Conservation (phyloP, 2,329 filamentous ascomycete genomes). For the Aspergillus fructus region DNA sequence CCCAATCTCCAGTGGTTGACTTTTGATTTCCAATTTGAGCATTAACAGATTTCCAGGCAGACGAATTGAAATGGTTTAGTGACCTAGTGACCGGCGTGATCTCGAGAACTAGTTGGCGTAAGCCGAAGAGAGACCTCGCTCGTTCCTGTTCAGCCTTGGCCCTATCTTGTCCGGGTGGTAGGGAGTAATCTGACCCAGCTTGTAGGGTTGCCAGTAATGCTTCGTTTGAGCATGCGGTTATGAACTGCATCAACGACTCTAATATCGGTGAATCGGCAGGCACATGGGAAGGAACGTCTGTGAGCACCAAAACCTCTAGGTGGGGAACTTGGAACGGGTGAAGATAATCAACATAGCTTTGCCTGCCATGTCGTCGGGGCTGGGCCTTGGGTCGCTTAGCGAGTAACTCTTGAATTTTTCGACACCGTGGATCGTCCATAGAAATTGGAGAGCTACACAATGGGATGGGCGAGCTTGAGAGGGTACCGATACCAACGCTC, state of each 20-base stretch:
- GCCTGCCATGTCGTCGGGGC: slow-evolving; percentile 28
- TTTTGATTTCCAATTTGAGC: slow-evolving; percentile 49
- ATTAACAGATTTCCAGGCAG: slow-evolving; percentile 42
- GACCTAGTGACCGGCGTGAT: slow-evolving; percentile 39
- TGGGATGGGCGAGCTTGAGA: slow-evolving; percentile 10
- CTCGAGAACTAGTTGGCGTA: slow-evolving; percentile 58
- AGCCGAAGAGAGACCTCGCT: slow-evolving; percentile 53
- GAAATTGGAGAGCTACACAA: slow-evolving; percentile 21
- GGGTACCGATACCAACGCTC: slow-evolving; percentile 7
- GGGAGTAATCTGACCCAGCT: slow-evolving; percentile 56
- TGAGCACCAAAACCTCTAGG: slow-evolving; percentile 56
- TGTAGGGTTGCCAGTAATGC: slow-evolving; percentile 52
- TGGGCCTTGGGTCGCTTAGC: slow-evolving; percentile 36
- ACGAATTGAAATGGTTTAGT: slow-evolving; percentile 15
- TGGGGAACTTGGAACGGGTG: slow-evolving; percentile 58
- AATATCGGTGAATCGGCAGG: slow-evolving; percentile 43
- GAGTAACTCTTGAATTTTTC: slow-evolving; percentile 39
- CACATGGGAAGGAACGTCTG: slow-evolving; percentile 52
- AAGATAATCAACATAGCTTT: slow-evolving; percentile 36
- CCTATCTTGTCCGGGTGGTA: slow-evolving; percentile 57
- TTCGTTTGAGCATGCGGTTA: slow-evolving; percentile 58
- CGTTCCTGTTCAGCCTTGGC: slow-evolving; percentile 49
- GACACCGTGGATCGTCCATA: slow-evolving; percentile 25
- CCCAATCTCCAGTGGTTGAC: slow-evolving; percentile 59
- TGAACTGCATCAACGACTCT: slow-evolving; percentile 52